phyloP scores from a whole-genome alignment of 129 eudicot genomes.

The Artemisia argyi region DNA sequence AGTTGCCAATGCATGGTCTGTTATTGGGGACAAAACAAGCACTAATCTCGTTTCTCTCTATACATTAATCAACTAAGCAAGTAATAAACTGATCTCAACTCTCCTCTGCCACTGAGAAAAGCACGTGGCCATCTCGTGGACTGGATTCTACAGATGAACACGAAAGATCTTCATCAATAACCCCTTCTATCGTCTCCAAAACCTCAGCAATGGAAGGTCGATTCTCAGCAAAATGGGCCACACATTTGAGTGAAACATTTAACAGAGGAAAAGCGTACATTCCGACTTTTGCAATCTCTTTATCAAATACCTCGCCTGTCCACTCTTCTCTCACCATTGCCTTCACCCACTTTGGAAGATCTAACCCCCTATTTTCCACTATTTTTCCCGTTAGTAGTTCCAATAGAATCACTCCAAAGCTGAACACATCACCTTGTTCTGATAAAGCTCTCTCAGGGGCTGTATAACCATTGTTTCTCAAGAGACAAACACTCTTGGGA shows the following conservation, averaged over 20 bases:
- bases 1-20: neutral
- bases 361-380: conserved; percentile 56
- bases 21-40: conserved; percentile 21
- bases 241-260: conserved; percentile 60
- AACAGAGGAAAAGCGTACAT: conserved; percentile 59
- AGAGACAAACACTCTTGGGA: conserved; percentile 34
- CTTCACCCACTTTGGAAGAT: conserved; percentile 73
- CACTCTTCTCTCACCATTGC: conserved; percentile 80
- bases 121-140: conserved; percentile 35
- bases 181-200: conserved; percentile 52
- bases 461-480: conserved; percentile 40
- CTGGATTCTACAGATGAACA: conserved; percentile 38
- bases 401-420: conserved; percentile 63
- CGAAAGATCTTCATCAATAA: conserved; percentile 42
- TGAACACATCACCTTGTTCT: conserved; percentile 56
- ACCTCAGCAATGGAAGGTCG: conserved; percentile 60
- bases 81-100: neutral
- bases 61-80: conserved; percentile 19
- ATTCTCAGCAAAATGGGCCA: conserved; percentile 50
- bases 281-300: conserved; percentile 49
- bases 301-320: conserved; percentile 82
- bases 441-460: conserved; percentile 52
- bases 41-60: conserved; percentile 24
- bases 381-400: conserved; percentile 64
- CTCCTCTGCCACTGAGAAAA: conserved; percentile 51